Evolutionary conservation across 768 basidiomycete species (phyloP).

Genomic region (Phanerodontia chrysosporium): DNA sequence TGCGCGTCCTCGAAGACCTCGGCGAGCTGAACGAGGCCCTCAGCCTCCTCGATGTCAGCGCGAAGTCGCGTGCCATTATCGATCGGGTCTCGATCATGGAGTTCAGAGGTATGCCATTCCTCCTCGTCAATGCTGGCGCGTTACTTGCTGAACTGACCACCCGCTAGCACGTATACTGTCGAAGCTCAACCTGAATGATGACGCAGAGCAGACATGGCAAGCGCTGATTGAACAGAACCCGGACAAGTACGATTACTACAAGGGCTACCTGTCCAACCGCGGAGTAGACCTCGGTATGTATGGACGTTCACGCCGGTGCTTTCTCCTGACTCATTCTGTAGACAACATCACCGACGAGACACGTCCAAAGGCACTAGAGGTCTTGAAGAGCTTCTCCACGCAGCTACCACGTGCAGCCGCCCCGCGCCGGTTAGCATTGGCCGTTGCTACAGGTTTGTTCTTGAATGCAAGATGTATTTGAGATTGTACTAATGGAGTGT

Average conservation of each 20-base stretch:
- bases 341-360: constrained; percentile 45
- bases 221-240: constrained; percentile 81
- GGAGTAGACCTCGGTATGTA: constrained; percentile 68
- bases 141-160: neutral
- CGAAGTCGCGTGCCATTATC: constrained; percentile 62
- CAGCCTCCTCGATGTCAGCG: constrained; percentile 55
- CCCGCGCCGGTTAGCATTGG: constrained; percentile 71
- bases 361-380: constrained; percentile 46
- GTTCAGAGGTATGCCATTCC: constrained; percentile 61
- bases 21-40: constrained; percentile 61
- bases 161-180: constrained; percentile 71
- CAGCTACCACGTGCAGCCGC: constrained; percentile 67
- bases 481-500: neutral
- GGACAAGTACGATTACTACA: constrained; percentile 79
- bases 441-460: constrained; percentile 48
- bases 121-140: no score
- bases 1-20: constrained; percentile 68
- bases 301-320: constrained; percentile 16
- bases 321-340: constrained; percentile 14
- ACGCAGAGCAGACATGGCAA: constrained; percentile 80
- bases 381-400: constrained; percentile 55
- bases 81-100: constrained; percentile 70
- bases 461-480: no score
- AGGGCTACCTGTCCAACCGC: constrained; percentile 61
- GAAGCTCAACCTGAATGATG: constrained; percentile 53